Conservation (phyloP, 2,329 filamentous ascomycete genomes). For the Teratosphaeria epicoccoides region DNA sequence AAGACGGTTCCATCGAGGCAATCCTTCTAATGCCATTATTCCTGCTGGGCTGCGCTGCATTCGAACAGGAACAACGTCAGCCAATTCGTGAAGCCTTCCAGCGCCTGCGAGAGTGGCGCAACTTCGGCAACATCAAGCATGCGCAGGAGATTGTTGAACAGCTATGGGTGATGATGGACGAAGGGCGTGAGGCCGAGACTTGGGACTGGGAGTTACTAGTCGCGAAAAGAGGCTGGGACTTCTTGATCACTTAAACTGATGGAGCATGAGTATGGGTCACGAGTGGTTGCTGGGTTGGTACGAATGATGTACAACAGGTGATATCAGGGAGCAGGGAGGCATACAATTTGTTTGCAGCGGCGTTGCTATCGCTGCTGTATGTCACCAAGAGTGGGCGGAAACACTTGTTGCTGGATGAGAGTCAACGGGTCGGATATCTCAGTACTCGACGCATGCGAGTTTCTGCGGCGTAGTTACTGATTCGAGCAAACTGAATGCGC, state of each 20-base stretch:
- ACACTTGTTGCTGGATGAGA: too few relatives aligned
- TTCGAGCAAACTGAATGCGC: too few relatives aligned
- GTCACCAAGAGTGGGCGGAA: too few relatives aligned
- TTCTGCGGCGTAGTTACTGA: too few relatives aligned
- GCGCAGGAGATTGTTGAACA: conserved; percentile 46
- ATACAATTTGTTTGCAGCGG: too few relatives aligned
- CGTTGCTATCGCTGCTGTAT: too few relatives aligned
- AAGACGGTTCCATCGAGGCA: conserved; percentile 40
- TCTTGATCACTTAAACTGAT: conserved; percentile 39
- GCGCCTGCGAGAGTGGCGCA: conserved; percentile 44
- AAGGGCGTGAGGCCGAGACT: conserved; percentile 40
- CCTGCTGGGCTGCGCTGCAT: conserved; percentile 51
- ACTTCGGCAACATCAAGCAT: conserved; percentile 47
- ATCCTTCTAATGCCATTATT: conserved; percentile 53
- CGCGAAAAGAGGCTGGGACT: conserved; percentile 48
- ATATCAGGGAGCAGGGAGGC: not conserved
- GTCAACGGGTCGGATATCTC: too few relatives aligned
- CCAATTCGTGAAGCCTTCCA: conserved; percentile 45
- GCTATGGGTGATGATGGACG: conserved; percentile 52
- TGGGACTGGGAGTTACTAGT: conserved; percentile 57
- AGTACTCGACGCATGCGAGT: too few relatives aligned
- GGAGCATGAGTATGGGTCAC: not conserved
- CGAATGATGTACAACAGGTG: not conserved
- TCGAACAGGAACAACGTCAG: conserved; percentile 44
- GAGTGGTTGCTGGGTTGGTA: not conserved